These are phyloP conservation scores for Cladorrhinum samala DNA, from an alignment of 495 filamentous ascomycete genomes.

Conservation along the genomic window DNA sequence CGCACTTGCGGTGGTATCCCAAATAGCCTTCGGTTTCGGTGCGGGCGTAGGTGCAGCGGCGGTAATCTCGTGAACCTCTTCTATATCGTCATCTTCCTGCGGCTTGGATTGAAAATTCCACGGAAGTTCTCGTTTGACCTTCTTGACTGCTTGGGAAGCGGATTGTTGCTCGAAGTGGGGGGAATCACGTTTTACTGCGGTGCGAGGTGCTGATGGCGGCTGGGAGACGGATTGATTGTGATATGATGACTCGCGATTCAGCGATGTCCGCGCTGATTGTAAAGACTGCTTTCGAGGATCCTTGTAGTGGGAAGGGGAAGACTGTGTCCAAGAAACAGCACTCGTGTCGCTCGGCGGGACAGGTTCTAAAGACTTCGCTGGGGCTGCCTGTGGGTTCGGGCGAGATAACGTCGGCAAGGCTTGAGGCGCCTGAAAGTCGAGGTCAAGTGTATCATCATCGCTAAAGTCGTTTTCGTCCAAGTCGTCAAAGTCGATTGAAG, in stretches of 20 bases:
- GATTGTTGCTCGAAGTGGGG: constrained; percentile 18
- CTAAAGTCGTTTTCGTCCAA: constrained; percentile 64
- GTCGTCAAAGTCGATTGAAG: constrained; percentile 45
- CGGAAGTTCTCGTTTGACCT: constrained; percentile 27
- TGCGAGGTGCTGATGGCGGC: background rate
- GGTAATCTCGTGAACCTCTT: constrained; percentile 19
- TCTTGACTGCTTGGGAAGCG: constrained; percentile 23
- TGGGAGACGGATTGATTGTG: too few relatives aligned
- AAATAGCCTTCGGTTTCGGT: constrained; percentile 43
- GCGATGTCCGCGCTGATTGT: too few relatives aligned
- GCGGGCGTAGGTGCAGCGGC: constrained; percentile 20
- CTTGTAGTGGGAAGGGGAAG: constrained; percentile 27
- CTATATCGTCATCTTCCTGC: constrained; percentile 26
- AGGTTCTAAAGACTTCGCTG: constrained; percentile 1
- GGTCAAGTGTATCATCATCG: constrained; percentile 58
- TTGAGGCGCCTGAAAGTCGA: constrained; percentile 50
- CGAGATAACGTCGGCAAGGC: constrained; percentile 35
- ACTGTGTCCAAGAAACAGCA: constrained; percentile 27
- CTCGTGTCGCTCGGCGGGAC: constrained; percentile 15
- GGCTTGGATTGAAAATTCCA: constrained; percentile 15
- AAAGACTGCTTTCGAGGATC: too few relatives aligned
- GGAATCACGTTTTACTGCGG: constrained; percentile 29
- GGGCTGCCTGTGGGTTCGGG: constrained; percentile 3
- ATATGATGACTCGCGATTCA: too few relatives aligned
- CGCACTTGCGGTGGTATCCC: constrained; percentile 78